Evolutionary conservation across 1,284 basidiomycete species (phyloP), one percentile per base, ranked within the genome.

Genomic region (Ceratobasidium sp.): DNA sequence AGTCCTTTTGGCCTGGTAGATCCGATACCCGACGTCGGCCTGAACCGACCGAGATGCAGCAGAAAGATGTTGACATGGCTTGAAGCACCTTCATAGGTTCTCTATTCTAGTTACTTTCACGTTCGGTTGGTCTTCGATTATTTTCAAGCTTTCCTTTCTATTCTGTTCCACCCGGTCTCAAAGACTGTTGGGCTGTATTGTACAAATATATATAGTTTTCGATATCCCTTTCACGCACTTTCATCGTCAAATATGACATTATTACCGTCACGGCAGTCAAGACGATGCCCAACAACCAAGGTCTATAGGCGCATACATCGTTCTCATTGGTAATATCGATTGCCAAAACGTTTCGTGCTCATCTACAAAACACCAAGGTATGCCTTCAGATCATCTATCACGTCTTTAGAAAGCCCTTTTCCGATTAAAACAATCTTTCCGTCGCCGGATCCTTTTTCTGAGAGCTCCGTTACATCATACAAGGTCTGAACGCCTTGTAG

Each of bases 351-450:
- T 7, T 3, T 13, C 7, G 25, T 25, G 11, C n/a, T 23, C 11
- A 25, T 13, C 11, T 50, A 50, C 13, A 33, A 54, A 13, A 64
- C 13, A 11, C 49, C 60, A 42, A 64, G 36, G 19, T 64, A 54
- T 11, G 52, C 14, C 23, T 54, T 42, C 36, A 64, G 21, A 19
- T 54, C 6, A 7, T 39, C 5, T n/a, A 21, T 25, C 42, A 39
- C 23, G 39, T 30, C 19, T 27, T 23, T 58, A 75, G 74, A n/a
- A 73, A 96, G 77, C 0, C 90, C 89, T 73, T 88, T 88, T 8
- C 94, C 94, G 67, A 97, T 96, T 69, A 97, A 82, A 1, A 95
- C 91, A 29, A 97, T 74, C 78, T 95, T 95, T 16, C 92, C 91
- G 69, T 70, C 42, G 29, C 23, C 47, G 64, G 36, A 54, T 52